Evolutionary conservation across 2,329 filamentous ascomycete genomes (phyloP).

Genomic region (Hypoxylon sp.): DNA sequence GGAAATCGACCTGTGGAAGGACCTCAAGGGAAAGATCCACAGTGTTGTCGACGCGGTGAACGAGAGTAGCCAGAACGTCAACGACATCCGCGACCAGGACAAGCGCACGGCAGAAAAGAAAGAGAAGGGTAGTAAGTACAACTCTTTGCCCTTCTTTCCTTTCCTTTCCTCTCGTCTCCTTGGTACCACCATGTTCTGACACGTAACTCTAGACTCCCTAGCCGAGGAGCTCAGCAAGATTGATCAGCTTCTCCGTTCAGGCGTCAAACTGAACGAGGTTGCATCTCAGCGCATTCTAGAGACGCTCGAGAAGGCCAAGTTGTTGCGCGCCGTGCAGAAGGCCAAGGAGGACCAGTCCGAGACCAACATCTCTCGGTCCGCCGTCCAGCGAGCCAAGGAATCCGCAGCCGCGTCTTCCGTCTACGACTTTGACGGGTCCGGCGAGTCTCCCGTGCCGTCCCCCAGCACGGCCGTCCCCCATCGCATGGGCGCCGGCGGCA

Average conservation of each 20-base stretch:
- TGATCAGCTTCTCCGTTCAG: constrained; percentile 44
- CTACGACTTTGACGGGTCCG: constrained; percentile 55
- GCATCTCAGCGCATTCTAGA: constrained; percentile 42
- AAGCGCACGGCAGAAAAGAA: constrained; percentile 49
- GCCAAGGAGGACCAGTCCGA: constrained; percentile 51
- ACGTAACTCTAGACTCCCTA: constrained; percentile 38
- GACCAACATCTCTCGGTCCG: constrained; percentile 39
- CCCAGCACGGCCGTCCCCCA: constrained; percentile 48
- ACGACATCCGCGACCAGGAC: constrained; percentile 51
- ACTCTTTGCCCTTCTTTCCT: constrained; percentile 37
- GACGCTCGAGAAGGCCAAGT: constrained; percentile 49
- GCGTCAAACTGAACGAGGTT: constrained; percentile 47
- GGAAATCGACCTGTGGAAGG: constrained; percentile 53
- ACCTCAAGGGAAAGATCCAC: constrained; percentile 50
- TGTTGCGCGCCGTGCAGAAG: constrained; percentile 52
- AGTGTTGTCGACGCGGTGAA: constrained; percentile 50
- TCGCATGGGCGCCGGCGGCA: constrained; percentile 47
- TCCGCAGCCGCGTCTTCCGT: constrained; percentile 43
- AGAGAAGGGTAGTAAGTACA: constrained; percentile 44
- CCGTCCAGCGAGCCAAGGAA: constrained; percentile 42
- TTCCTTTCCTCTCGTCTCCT: constrained; percentile 40
- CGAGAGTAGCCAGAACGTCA: constrained; percentile 50
- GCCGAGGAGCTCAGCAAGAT: constrained; percentile 47
- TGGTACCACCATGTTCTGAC: constrained; percentile 33
- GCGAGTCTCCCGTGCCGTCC: constrained; percentile 54